Evolutionary conservation across 805 yeast species (phyloP).

Genomic region (Saturnispora silvae): DNA sequence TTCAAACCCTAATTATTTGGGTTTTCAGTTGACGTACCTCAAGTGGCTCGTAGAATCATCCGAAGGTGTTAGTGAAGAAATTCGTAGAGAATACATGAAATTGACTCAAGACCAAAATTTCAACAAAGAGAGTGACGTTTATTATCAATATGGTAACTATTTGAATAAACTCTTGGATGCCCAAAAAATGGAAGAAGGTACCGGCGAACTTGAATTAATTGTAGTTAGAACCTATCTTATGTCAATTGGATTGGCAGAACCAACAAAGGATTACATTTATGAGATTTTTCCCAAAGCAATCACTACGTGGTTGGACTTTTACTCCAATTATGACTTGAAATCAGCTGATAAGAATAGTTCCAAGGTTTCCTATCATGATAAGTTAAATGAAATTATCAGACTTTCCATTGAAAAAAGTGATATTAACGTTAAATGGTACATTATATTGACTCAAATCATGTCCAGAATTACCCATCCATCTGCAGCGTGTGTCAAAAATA

Average conservation of each 20-base stretch:
- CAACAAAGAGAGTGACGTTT: slow-evolving; percentile 51
- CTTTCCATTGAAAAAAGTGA: slow-evolving; percentile 21
- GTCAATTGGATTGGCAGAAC: slow-evolving; percentile 49
- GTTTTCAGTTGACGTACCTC: slow-evolving; percentile 66
- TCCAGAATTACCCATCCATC: slow-evolving; percentile 68
- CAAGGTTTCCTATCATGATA: slow-evolving; percentile 4
- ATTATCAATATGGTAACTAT: slow-evolving; percentile 70
- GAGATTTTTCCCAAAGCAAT: slow-evolving; percentile 87
- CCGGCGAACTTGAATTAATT: slow-evolving; percentile 44
- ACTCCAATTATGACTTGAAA: slow-evolving; percentile 23
- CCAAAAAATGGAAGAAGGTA: slow-evolving; percentile 27
- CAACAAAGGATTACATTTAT: slow-evolving; percentile 28
- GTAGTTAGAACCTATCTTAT: slow-evolving; percentile 47
- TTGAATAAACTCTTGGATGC: slow-evolving; percentile 69
- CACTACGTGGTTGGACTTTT: slow-evolving; percentile 84
- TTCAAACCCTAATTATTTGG: slow-evolving; percentile 18
- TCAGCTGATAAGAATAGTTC: slow-evolving; percentile 2
- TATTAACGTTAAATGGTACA: slow-evolving; percentile 50
- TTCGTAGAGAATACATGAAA: slow-evolving; percentile 55
- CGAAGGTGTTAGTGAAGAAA: slow-evolving; percentile 65
- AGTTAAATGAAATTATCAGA: slow-evolving; percentile 7
- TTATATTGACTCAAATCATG: slow-evolving; percentile 75
- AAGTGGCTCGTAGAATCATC: slow-evolving; percentile 84
- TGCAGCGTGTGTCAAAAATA: slow-evolving; percentile 40
- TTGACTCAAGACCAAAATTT: slow-evolving; percentile 40